A percentile compares a stretch with the other conserved stretches of the same genome.
These are phyloP conservation scores for Lentinula boryana DNA, from an alignment of 768 basidiomycete species.

Conservation along the genomic window DNA sequence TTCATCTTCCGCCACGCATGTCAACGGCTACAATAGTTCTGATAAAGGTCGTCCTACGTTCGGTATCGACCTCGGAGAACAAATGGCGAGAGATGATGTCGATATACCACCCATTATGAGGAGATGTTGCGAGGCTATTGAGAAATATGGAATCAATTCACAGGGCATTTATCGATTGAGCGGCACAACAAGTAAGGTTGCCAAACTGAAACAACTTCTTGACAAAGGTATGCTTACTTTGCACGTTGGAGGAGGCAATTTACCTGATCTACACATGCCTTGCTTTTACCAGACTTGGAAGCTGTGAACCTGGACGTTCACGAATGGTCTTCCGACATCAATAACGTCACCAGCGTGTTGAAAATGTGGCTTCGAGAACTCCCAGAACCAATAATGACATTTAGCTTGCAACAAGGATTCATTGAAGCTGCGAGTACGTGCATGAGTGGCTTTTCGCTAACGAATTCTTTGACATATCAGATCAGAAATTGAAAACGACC, in stretches of 20 bases:
- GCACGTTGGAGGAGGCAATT: background rate
- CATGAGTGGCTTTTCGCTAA: conserved; percentile 4
- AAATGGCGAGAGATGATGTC: conserved; percentile 85
- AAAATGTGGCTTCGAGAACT: conserved; percentile 97
- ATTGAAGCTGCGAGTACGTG: conserved; percentile 89
- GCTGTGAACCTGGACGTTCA: conserved; percentile 80
- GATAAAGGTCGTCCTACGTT: conserved; percentile 82
- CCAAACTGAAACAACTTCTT: conserved; percentile 72
- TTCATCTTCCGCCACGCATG: conserved; percentile 15
- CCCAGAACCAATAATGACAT: conserved; percentile 88
- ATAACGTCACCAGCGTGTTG: conserved; percentile 89
- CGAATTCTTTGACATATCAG: background rate
- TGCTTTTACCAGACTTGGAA: conserved; percentile 57
- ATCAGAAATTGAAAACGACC: conserved; percentile 86
- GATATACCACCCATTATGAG: conserved; percentile 85
- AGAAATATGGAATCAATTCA: conserved; percentile 75
- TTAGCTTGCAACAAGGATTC: conserved; percentile 81
- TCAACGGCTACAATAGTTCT: conserved; percentile 24
- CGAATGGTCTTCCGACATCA: conserved; percentile 93
- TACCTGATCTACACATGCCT: background rate
- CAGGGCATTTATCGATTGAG: conserved; percentile 94
- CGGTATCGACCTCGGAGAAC: conserved; percentile 87
- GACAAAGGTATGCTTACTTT: conserved; percentile 62
- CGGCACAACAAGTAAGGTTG: conserved; percentile 84
- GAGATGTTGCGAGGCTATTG: conserved; percentile 89